Conservation (phyloP, 225 moss, liverwort and hornwort genomes). For the Neckera pumila region DNA sequence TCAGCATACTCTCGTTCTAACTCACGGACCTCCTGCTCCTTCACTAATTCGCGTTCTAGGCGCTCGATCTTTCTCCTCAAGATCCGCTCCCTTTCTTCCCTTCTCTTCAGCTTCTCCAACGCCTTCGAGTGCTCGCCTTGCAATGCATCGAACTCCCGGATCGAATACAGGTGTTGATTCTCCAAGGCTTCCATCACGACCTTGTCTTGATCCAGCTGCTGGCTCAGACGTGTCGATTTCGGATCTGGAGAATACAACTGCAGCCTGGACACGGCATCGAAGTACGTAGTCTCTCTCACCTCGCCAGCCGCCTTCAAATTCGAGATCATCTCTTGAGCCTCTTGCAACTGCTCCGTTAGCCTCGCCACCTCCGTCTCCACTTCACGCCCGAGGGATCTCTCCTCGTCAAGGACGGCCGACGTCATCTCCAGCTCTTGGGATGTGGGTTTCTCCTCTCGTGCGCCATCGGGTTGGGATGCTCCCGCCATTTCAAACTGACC, state of each 20-base stretch:
- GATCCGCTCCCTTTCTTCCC: conserved; percentile 47
- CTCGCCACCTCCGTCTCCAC: conserved; percentile 31
- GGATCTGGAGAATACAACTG: conserved; percentile 34
- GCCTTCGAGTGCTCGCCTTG: conserved; percentile 47
- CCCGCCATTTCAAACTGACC: not conserved
- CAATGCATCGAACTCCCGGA: conserved; percentile 62
- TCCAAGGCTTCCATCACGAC: conserved; percentile 66
- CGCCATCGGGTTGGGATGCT: not conserved
- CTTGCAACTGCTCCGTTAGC: conserved; percentile 40
- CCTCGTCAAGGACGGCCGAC: conserved; percentile 5
- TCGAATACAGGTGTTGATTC: conserved; percentile 56
- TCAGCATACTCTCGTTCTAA: conserved; percentile 28
- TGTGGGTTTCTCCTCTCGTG: not conserved
- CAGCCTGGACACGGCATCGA: conserved; percentile 36
- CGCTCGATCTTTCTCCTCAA: conserved; percentile 32
- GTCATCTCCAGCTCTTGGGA: not conserved
- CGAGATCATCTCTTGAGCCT: conserved; percentile 22
- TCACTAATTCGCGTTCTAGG: conserved; percentile 15
- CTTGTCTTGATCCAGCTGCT: conserved; percentile 45
- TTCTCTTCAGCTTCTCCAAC: conserved; percentile 42
- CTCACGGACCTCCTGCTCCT: conserved; percentile 39
- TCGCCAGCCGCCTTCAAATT: conserved; percentile 22
- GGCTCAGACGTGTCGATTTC: conserved; percentile 14
- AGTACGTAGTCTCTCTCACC: conserved; percentile 45
- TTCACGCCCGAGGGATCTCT: conserved; percentile 5